Evolutionary conservation across 148 eudicot genomes (phyloP).

Genomic region (Chenopodium album): DNA sequence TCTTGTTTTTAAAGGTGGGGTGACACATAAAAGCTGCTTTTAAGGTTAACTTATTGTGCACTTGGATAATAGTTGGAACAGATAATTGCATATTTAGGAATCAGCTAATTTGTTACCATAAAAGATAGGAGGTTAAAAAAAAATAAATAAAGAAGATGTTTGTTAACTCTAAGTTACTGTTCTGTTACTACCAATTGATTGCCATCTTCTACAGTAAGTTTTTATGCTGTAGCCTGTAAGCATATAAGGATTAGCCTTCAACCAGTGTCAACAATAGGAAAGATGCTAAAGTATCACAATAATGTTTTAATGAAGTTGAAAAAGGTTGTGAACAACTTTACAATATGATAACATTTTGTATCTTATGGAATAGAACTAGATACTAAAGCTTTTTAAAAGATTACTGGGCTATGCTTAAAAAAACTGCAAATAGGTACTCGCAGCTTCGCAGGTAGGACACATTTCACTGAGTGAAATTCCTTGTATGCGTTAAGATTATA

Average conservation of each 20-base stretch:
- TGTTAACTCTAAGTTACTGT: neutral
- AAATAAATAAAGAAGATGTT: neutral
- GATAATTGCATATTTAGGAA: neutral
- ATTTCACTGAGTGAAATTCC: neutral
- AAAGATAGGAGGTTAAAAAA: neutral
- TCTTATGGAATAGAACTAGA: neutral
- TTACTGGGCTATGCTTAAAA: neutral
- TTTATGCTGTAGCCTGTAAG: neutral
- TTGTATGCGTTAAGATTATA: neutral
- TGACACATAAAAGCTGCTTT: conserved; percentile 4
- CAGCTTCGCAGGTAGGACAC: neutral
- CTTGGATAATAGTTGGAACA: neutral
- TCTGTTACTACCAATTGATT: neutral
- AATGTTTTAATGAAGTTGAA: neutral
- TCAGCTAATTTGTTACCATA: neutral
- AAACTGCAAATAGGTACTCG: neutral
- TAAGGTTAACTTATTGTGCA: neutral
- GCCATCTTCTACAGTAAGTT: neutral
- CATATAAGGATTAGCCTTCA: neutral
- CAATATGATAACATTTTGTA: neutral
- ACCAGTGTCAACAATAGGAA: neutral
- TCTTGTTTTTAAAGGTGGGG: neutral
- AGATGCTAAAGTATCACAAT: neutral
- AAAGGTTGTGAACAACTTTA: neutral
- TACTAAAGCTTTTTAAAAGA: neutral